Conservation (phyloP, 2,329 filamentous ascomycete genomes). For the Aspergillus tanneri region DNA sequence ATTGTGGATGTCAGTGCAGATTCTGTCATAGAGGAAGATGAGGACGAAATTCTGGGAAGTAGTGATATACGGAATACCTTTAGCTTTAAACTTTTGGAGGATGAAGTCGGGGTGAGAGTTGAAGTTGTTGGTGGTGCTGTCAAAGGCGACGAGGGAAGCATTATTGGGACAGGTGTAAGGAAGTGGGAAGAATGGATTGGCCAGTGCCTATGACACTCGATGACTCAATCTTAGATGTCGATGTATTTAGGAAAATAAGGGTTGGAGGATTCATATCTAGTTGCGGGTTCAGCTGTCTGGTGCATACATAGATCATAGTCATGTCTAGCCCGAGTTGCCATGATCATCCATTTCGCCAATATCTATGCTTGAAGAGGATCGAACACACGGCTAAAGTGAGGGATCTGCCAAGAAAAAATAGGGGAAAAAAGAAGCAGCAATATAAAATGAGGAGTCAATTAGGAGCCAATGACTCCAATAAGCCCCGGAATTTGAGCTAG, state of each 20-base stretch:
- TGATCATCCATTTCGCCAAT: too few relatives aligned
- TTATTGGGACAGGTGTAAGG: constrained; percentile 67
- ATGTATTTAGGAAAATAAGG: not conserved
- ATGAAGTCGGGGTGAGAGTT: constrained; percentile 72
- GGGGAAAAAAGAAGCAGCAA: constrained; percentile 11
- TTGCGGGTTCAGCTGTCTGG: too few relatives aligned
- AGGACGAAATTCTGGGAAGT: constrained; percentile 81
- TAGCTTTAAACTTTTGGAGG: constrained; percentile 75
- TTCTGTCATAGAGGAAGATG: constrained; percentile 56
- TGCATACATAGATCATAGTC: too few relatives aligned
- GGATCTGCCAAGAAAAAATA: too few relatives aligned
- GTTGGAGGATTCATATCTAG: too few relatives aligned
- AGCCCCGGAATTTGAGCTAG: not conserved
- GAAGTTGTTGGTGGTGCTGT: constrained; percentile 68
- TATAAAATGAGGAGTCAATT: not conserved
- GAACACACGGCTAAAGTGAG: too few relatives aligned
- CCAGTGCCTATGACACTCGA: constrained; percentile 59
- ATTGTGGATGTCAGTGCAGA: constrained; percentile 77
- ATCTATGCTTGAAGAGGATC: too few relatives aligned
- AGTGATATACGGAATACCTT: constrained; percentile 77
- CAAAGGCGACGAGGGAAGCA: constrained; percentile 55
- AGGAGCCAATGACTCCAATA: not conserved
- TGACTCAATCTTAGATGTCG: not conserved
- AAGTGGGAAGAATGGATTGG: constrained; percentile 93
- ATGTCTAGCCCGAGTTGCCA: too few relatives aligned